Conservation (phyloP, 192 early-diverging fungal species). For the Gonapodya prolifera region DNA sequence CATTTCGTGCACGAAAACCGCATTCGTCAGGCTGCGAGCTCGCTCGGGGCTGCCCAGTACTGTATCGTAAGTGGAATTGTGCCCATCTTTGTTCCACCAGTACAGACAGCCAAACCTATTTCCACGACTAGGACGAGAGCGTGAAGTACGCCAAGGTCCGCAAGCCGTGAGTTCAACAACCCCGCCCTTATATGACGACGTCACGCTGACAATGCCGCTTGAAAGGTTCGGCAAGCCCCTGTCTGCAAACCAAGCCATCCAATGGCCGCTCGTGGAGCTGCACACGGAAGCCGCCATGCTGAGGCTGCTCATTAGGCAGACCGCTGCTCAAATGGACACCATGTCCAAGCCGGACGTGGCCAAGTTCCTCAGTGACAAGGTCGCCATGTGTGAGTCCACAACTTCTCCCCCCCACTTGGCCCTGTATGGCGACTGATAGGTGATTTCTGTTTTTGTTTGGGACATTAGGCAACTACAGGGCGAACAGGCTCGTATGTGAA, state of each 20-base stretch:
- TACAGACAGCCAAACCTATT: too few species aligned
- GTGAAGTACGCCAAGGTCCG: conserved; percentile 2
- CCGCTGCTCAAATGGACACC: conserved; percentile 1
- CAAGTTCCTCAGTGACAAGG: background rate
- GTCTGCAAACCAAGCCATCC: conserved; percentile 3
- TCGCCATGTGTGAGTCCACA: background rate
- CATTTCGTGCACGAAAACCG: conserved; percentile 5
- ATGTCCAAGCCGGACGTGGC: conserved; percentile 1
- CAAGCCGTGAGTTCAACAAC: background rate
- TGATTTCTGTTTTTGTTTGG: background rate
- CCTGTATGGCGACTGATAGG: too few species aligned
- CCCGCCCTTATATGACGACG: background rate
- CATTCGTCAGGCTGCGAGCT: background rate
- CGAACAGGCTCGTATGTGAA: background rate
- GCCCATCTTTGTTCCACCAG: too few species aligned
- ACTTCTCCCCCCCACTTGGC: too few species aligned
- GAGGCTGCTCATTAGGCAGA: background rate
- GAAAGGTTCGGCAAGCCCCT: background rate
- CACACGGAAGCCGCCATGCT: conserved; percentile 5
- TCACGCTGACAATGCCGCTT: background rate
- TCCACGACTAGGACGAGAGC: background rate
- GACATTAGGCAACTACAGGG: background rate
- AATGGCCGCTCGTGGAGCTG: background rate
- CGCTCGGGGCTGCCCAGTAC: background rate
- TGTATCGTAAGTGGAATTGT: background rate